These are phyloP conservation scores for Mucor plumbeus DNA, from an alignment of 371 early-diverging fungal species.

Conservation along the genomic window DNA sequence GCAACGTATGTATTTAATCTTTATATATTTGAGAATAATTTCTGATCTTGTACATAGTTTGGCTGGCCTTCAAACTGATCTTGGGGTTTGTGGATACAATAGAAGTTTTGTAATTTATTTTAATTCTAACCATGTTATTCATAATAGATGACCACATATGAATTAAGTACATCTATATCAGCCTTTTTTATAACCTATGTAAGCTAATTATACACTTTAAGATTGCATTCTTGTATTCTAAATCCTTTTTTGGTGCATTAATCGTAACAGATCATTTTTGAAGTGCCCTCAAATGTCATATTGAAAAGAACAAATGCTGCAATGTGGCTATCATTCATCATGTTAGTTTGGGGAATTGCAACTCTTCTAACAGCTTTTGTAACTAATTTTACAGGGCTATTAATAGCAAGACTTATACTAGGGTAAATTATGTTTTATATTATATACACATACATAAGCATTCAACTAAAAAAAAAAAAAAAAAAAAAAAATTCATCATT, in stretches of 20 bases:
- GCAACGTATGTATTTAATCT: slow-evolving; percentile 34
- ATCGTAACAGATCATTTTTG: slow-evolving; percentile 42
- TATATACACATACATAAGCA: not conserved
- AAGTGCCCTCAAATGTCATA: slow-evolving; percentile 50
- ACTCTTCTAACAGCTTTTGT: slow-evolving; percentile 38
- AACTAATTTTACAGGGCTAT: slow-evolving; percentile 26
- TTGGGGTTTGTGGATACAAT: slow-evolving; percentile 9
- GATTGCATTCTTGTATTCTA: not conserved
- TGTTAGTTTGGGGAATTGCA: slow-evolving; percentile 50
- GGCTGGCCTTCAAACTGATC: slow-evolving; percentile 31
- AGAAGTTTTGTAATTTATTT: not conserved
- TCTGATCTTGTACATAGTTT: slow-evolving; percentile 15
- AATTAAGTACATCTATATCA: slow-evolving; percentile 35
- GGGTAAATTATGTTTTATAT: slow-evolving; percentile 30
- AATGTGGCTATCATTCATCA: slow-evolving; percentile 50
- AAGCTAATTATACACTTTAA: slow-evolving; percentile 7
- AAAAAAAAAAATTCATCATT: not conserved
- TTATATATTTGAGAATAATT: not conserved
- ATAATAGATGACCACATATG: slow-evolving; percentile 30
- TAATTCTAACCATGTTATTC: not conserved
- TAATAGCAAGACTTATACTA: slow-evolving; percentile 30
- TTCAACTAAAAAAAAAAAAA: not conserved
- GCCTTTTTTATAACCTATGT: slow-evolving; percentile 45
- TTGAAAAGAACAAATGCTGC: slow-evolving; percentile 40
- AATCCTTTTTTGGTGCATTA: not conserved